Evolutionary conservation across 1,139 yeast genomes (phyloP).

Genomic region (Pneumocystis canis): DNA sequence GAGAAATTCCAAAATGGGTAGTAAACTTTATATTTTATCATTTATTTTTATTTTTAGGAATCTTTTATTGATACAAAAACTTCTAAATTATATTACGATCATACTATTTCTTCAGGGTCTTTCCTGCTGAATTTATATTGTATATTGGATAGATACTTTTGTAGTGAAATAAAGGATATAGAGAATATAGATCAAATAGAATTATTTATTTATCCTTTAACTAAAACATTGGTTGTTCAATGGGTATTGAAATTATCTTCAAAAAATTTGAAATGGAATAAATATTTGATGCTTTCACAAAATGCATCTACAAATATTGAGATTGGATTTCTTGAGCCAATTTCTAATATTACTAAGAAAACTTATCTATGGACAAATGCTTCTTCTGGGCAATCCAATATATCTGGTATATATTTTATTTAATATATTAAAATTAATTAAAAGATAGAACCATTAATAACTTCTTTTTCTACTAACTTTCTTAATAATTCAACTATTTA

Average conservation of each 20-base stretch:
- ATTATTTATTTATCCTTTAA: background rate
- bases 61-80: background rate
- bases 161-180: background rate
- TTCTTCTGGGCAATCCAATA: background rate
- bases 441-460: background rate
- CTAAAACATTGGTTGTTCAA: background rate
- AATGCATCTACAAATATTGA: background rate
- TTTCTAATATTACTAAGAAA: background rate
- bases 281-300: background rate
- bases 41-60: background rate
- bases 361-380: background rate
- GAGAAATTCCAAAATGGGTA: background rate
- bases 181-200: background rate
- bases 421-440: background rate
- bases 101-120: background rate
- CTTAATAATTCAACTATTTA: background rate
- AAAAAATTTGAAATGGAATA: background rate
- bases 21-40: background rate
- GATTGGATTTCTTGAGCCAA: background rate
- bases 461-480: background rate
- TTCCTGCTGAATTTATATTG: background rate
- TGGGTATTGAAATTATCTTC: background rate
- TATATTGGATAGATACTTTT: background rate
- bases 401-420: background rate
- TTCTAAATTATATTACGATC: background rate